phyloP scores from a whole-genome alignment of 2,329 filamentous ascomycete species.

The Claviceps arundinis region DNA sequence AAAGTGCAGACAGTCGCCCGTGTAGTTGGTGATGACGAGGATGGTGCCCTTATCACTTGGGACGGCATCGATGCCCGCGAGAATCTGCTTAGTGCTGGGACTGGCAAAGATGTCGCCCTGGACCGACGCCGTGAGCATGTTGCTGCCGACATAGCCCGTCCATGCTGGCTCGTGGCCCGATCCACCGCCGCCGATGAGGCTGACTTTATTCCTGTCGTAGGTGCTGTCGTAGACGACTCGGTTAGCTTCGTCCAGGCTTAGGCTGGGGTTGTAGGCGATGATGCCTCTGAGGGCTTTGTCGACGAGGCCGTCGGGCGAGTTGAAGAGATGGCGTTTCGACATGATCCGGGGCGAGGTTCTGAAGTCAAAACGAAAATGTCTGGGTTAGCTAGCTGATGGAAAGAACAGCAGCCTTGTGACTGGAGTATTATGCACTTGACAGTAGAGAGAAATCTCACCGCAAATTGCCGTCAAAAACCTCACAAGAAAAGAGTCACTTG shows the following conservation, averaged over 20 bases:
- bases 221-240: constrained; percentile 36
- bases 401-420: too few relatives aligned
- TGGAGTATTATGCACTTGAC: too few relatives aligned
- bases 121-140: constrained; percentile 48
- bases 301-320: constrained; percentile 39
- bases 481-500: too few relatives aligned
- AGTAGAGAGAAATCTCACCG: too few relatives aligned
- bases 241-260: constrained; percentile 36
- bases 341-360: constrained; percentile 11
- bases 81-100: constrained; percentile 49
- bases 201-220: constrained; percentile 30
- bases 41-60: constrained; percentile 43
- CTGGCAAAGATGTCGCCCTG: constrained; percentile 51
- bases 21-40: constrained; percentile 52
- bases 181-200: constrained; percentile 40
- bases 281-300: constrained; percentile 37
- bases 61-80: constrained; percentile 41
- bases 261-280: constrained; percentile 38
- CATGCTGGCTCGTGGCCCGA: constrained; percentile 50
- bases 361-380: neutral
- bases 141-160: constrained; percentile 48
- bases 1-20: constrained; percentile 50
- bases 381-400: too few relatives aligned
- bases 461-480: too few relatives aligned
- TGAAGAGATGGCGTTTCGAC: constrained; percentile 40